Evolutionary conservation across 352 stramenopile genomes (phyloP), one percentile per base, ranked within the genome.

Genomic region (Phytophthora constricta): DNA sequence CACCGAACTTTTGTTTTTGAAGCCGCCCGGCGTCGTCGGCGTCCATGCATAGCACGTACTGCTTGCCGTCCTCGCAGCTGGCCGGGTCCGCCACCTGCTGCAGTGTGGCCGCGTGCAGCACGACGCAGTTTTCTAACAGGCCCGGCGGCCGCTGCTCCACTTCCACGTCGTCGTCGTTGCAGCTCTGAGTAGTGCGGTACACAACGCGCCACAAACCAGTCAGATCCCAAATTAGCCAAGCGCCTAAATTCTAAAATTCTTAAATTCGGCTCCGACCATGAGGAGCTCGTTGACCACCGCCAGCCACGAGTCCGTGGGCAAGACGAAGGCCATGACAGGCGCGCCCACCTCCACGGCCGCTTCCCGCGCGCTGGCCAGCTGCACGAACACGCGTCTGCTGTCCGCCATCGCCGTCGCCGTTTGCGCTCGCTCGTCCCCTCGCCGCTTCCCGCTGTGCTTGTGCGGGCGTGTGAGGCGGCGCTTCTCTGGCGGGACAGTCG

Each of bases 251-350:
- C 7, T 37, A 11, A 11, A 37, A 7, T 7, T 37, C 31, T 37
- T 16, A 42, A 31, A 3, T 39, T n/a, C 2, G 48, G 11, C n/a
- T 52, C 64, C 41, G 37, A 93, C 85, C 85, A 91, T 91, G 72
- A 93, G 72, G 59, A 90, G 90, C 72, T 93, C 85, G 57, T 93
- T 93, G 49, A 93, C 77, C n/a, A 87, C 75, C 3, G 62, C 53
- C 37, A 77, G 61, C 85, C 85, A 91, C 19, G 82, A 76, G 62
- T 90, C 83, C 17, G 74, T 78, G 20, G 85, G 69, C 53, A 80
- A 65, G 23, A 89, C 70, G 51, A 93, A 91, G 0, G 82, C 85
- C 75, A 91, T 90, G 20, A 84, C 76, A 10, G 82, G 76, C 25
- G 70, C 53, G 5, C 59, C 33, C 27, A 79, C 42, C 31, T 73